These are phyloP conservation scores for Rhizopogon salebrosus DNA, from an alignment of 768 basidiomycete species.

Conservation along the genomic window DNA sequence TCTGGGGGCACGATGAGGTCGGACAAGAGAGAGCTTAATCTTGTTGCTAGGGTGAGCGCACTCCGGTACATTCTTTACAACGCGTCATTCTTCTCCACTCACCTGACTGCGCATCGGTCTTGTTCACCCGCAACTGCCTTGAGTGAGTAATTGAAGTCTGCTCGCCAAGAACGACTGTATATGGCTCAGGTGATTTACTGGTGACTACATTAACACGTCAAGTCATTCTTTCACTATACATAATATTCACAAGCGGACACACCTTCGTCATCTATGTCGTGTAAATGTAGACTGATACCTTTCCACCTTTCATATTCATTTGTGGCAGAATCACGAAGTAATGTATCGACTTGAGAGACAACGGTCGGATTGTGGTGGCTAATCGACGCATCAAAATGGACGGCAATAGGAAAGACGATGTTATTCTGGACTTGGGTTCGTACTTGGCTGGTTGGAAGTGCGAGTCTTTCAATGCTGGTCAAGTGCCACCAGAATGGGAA, in stretches of 20 bases:
- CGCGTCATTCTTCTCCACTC: constrained; percentile 9
- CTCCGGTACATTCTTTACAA: constrained; percentile 7
- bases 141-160: constrained; percentile 16
- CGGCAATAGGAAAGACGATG: constrained; percentile 37
- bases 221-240: constrained; percentile 5
- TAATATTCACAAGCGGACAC: constrained; percentile 13
- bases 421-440: constrained; percentile 41
- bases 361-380: constrained; percentile 5
- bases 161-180: constrained; percentile 20
- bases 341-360: constrained; percentile 25
- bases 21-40: constrained; percentile 33
- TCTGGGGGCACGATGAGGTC: constrained; percentile 35
- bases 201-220: constrained; percentile 9
- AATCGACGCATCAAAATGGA: constrained; percentile 33
- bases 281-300: constrained; percentile 35
- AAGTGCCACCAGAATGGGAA: constrained; percentile 92
- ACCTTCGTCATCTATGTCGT: constrained; percentile 28
- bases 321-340: constrained; percentile 12
- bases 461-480: constrained; percentile 82
- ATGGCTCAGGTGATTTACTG: constrained; percentile 9
- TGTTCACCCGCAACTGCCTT: constrained; percentile 17
- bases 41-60: constrained; percentile 26
- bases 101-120: constrained; percentile 22
- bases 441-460: constrained; percentile 63
- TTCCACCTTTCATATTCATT: constrained; percentile 33